Evolutionary conservation across 164 flowering plant genomes (phyloP).

Genomic region (Chimonanthus salicifolius): DNA sequence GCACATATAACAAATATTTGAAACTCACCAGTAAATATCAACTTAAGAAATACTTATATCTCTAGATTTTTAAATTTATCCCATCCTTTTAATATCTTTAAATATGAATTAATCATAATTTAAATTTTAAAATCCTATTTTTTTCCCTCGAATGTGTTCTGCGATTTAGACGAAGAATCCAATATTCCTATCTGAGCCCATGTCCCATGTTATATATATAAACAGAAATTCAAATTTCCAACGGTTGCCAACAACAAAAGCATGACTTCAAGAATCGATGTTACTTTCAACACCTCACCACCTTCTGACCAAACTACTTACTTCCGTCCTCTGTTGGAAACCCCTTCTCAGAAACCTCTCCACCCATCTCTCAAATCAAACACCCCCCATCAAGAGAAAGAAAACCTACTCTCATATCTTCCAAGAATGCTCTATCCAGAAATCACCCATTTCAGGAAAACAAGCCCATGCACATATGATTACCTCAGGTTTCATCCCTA

Average conservation of each 20-base stretch:
- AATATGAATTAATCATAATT: too few species aligned
- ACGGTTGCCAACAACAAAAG: conserved; percentile 15
- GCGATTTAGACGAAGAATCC: too few species aligned
- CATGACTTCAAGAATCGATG: conserved; percentile 24
- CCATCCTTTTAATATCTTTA: too few species aligned
- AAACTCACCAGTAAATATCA: too few species aligned
- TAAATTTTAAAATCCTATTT: too few species aligned
- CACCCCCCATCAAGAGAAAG: conserved; percentile 2
- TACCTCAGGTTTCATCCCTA: conserved; percentile 56
- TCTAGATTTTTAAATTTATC: too few species aligned
- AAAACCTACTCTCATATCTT: conserved; percentile 53
- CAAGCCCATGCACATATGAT: conserved; percentile 70
- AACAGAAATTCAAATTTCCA: too few species aligned
- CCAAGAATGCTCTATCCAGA: conserved; percentile 45
- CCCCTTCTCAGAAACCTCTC: conserved; percentile 6
- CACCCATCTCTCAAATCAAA: conserved; percentile 8
- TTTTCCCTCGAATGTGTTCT: too few species aligned
- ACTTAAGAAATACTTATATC: too few species aligned
- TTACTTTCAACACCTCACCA: conserved; percentile 7
- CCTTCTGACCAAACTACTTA: neutral
- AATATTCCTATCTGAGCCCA: too few species aligned
- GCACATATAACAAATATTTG: too few species aligned
- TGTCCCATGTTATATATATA: too few species aligned
- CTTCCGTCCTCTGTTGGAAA: conserved; percentile 4
- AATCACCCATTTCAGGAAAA: conserved; percentile 36